Conservation (phyloP, 2,329 filamentous ascomycete species). For the Erysiphe pulchra region DNA sequence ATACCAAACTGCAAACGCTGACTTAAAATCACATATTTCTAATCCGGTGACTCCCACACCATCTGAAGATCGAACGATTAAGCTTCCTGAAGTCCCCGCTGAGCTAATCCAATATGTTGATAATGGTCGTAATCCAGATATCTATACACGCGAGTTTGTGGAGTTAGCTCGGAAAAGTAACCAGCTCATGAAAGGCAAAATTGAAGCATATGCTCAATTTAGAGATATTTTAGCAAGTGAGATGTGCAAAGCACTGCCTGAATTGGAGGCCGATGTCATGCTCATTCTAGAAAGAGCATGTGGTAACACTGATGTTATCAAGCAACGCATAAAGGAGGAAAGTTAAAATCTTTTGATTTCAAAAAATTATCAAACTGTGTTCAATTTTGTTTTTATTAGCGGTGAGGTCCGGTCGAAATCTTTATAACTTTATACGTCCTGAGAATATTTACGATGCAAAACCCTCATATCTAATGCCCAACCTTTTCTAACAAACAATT, state of each 20-base stretch:
- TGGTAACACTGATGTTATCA: not conserved
- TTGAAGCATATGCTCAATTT: conserved; percentile 31
- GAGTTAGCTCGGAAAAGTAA: conserved; percentile 40
- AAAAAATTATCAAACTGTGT: too few relatives aligned
- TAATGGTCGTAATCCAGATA: conserved; percentile 45
- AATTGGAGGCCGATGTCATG: conserved; percentile 10
- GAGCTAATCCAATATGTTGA: conserved; percentile 45
- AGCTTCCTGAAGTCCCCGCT: conserved; percentile 28
- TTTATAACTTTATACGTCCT: too few relatives aligned
- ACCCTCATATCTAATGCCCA: too few relatives aligned
- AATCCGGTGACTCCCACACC: conserved; percentile 10
- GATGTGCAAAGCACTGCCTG: conserved; percentile 11
- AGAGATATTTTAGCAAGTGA: conserved; percentile 29
- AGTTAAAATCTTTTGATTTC: too few relatives aligned
- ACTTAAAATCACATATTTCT: conserved; percentile 13
- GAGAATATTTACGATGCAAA: too few relatives aligned
- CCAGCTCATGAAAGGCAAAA: conserved; percentile 40
- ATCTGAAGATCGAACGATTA: not conserved
- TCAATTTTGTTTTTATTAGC: too few relatives aligned
- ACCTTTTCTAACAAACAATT: too few relatives aligned
- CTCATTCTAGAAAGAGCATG: not conserved
- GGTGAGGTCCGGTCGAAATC: too few relatives aligned
- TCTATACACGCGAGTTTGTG: conserved; percentile 49
- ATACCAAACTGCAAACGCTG: conserved; percentile 5
- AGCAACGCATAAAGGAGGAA: too few relatives aligned